Evolutionary conservation across 176 grass and related monocot species (phyloP).

Genomic region (Triticum dicoccoides): DNA sequence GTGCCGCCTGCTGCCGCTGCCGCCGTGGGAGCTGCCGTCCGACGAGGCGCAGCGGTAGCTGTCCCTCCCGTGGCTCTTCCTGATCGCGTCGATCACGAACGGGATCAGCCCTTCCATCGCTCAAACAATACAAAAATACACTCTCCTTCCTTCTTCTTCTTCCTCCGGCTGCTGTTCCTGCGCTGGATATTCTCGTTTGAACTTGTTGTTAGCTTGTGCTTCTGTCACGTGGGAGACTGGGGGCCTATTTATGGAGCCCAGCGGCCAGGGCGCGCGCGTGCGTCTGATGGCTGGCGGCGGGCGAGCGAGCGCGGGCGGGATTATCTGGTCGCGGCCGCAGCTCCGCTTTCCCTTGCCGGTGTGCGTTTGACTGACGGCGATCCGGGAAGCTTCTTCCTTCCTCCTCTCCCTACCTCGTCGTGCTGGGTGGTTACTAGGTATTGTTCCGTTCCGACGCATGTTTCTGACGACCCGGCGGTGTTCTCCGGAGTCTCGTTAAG

Average conservation of each 20-base stretch:
- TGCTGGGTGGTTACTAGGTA: not conserved
- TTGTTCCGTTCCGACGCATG: constrained; percentile 25
- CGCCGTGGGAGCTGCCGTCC: constrained; percentile 38
- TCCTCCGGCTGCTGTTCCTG: not conserved
- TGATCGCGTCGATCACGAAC: constrained; percentile 74
- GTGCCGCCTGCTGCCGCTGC: constrained; percentile 32
- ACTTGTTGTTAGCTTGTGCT: not conserved
- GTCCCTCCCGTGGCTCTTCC: constrained; percentile 40
- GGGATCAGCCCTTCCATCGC: constrained; percentile 87
- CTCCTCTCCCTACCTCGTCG: not conserved
- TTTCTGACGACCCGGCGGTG: not conserved
- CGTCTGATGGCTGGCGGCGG: not conserved
- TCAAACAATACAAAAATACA: not conserved
- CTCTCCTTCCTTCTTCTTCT: not conserved
- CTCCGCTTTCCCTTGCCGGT: not conserved
- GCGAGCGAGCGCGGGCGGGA: not conserved
- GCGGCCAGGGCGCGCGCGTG: not conserved
- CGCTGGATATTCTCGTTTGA: not conserved
- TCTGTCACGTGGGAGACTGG: not conserved
- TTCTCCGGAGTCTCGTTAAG: too few species aligned
- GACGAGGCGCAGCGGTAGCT: constrained; percentile 45
- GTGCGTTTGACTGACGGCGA: not conserved
- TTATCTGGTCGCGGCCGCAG: not conserved
- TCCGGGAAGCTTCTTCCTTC: constrained; percentile 7
- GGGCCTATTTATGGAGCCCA: constrained; percentile 6